These are phyloP conservation scores for Pinus tabuliformis DNA, from an alignment of 75 land plant genomes.

Conservation along the genomic window DNA sequence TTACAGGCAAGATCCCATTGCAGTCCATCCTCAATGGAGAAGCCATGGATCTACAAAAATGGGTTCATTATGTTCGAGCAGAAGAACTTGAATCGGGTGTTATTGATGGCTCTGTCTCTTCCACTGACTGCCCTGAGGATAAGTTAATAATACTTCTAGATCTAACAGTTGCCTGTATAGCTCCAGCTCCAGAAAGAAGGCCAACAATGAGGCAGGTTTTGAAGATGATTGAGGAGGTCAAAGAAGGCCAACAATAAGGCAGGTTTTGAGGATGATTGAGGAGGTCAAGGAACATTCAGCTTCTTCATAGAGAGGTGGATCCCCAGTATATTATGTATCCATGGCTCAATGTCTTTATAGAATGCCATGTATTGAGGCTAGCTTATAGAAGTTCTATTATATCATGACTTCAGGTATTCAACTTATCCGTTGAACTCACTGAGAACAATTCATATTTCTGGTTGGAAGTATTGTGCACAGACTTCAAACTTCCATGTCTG, in stretches of 20 bases:
- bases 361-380: not conserved
- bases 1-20: constrained; percentile 76
- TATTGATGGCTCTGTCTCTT: constrained; percentile 43
- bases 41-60: constrained; percentile 38
- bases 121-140: constrained; percentile 42
- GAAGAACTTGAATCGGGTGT: constrained; percentile 65
- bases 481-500: not conserved
- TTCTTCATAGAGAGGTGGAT: not conserved
- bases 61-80: constrained; percentile 47
- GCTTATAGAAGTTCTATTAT: not conserved
- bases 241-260: constrained; percentile 62
- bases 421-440: not conserved
- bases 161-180: constrained; percentile 74
- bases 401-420: not conserved
- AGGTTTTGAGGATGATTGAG: constrained; percentile 61
- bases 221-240: constrained; percentile 39
- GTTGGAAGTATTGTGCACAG: not conserved
- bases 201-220: constrained; percentile 73
- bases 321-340: constrained; percentile 3
- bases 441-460: not conserved
- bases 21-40: constrained; percentile 64
- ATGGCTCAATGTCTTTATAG: not conserved
- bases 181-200: constrained; percentile 50
- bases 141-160: constrained; percentile 59
- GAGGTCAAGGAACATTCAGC: constrained; percentile 13